Evolutionary conservation across 2,329 filamentous ascomycete species (phyloP), one percentile per base, ranked within the genome.

Genomic region (Elsinoe fawcettii): DNA sequence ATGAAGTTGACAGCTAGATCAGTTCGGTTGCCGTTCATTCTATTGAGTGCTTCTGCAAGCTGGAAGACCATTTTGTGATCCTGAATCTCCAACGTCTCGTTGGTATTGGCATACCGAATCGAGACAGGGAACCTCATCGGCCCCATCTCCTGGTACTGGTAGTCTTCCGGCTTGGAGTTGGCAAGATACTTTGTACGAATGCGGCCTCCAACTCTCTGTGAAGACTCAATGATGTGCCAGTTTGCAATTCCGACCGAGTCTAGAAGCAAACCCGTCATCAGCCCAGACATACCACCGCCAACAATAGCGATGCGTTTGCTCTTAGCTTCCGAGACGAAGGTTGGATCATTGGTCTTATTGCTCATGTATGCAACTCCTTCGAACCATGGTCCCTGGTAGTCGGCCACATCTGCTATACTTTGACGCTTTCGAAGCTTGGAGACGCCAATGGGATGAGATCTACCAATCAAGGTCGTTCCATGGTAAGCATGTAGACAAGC

Each of bases 111-210:
- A 60, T 80, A 76, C 1, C 66, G 72, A 14, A 75, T 69, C 2
- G 74, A 75, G 14, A 79, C 73, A 0, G 84, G 83, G 61, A 86
- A 82, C 1, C 83, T 73, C 82, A 86, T 86, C 0, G 82, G 81
- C 0, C 84, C 84, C 80, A 79, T 78, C 65, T 86, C 84, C 63
- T 86, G 82, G 66, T 87, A 86, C 18, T 83, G 82, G 64, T 86
- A 86, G 60, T 85, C 75, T 18, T 79, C 77, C 0, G 81, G 80
- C 0, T 74, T 77, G 3, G 77, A 80, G 3, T 77, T 80, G 2
- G 77, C 77, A 1, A 87, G 75, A 56, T 86, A 86, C 56, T 76
- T 76, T 1, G 84, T 87, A 58, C 81, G 80, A 0, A 87, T 78
- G 18, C 84, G 78, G 2, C 84, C 83, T 14, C 84, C 84, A 12